These are phyloP conservation scores for Globisporangium solare DNA, from an alignment of 352 stramenopile species.

Conservation along the genomic window DNA sequence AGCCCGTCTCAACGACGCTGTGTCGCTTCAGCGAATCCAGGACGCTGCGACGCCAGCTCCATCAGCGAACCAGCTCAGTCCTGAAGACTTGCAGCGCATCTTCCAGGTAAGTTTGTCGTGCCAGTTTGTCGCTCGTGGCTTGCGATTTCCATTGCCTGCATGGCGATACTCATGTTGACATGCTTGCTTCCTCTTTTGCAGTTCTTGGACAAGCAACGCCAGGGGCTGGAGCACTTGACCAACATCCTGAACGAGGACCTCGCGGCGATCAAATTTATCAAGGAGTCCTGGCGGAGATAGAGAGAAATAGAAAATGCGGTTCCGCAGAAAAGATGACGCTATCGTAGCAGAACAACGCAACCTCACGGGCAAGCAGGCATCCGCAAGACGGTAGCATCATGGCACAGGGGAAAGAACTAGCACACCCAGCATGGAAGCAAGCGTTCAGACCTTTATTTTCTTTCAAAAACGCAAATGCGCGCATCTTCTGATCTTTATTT, in stretches of 20 bases:
- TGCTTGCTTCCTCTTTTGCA: conserved; percentile 17
- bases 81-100: conserved; percentile 68
- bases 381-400: too few species aligned
- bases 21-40: conserved; percentile 69
- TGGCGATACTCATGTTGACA: not conserved
- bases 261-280: conserved; percentile 84
- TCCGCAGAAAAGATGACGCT: too few species aligned
- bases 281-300: conserved; percentile 80
- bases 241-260: conserved; percentile 82
- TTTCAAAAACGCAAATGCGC: too few species aligned
- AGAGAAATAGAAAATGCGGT: conserved; percentile 1
- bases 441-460: too few species aligned
- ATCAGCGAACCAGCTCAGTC: conserved; percentile 52
- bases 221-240: conserved; percentile 79
- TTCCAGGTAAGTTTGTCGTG: conserved; percentile 40
- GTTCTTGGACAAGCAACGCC: conserved; percentile 84
- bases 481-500: too few species aligned
- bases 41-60: conserved; percentile 29
- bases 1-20: conserved; percentile 72
- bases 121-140: not conserved
- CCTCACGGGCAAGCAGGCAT: too few species aligned
- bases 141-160: not conserved
- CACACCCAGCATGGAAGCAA: too few species aligned
- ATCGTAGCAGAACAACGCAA: not conserved
- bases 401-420: too few species aligned